Base-by-base conservation (phyloP, 192 early-diverging fungal species). In the Funneliformis geosporum region DNA sequence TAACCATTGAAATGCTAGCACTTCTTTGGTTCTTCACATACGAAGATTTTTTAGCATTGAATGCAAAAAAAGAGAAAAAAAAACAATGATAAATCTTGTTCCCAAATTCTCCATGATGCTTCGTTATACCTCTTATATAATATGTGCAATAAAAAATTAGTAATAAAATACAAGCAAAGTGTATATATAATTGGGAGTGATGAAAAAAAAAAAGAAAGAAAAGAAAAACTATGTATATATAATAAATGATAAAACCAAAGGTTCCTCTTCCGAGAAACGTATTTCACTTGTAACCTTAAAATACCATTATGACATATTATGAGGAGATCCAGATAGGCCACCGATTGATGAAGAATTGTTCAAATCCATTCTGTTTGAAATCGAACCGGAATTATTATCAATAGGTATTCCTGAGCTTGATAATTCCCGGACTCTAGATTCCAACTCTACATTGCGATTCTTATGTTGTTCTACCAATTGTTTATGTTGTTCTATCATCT, bases 391-490 rank as follows among this genome's bases (percentile, higher is more conserved):
- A 7, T 55, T 55, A 55, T 18, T 55, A 55, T 55, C 50, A 55
- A 55, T 55, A 55, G 50, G 50, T 55, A 55, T 55, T n/a, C 50
- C 50, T 55, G 50, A 55, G 5, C 21, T 18, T 21, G 50, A 18
- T 55, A 55, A 55, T 55, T 55, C 50, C 21, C 50, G 50, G 18
- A 55, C 50, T 21, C 21, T 12, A 14, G 64, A 80, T 81, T 96
- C 96, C 5, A 97, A 87, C 83, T 96, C 93, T 71, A 87, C 86
- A 78, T 91, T 87, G 21, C 93, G 90, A 40, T 85, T 88, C 46
- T 81, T 84, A 83, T 93, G 92, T 59, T 86, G 86, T 68, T 88
- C 87, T 12, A 93, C 88, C 73, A 90, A 82, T n/a, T n/a, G n/a
- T n/a, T n/a, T n/a, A n/a, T n/a, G n/a, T n/a, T n/a, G n/a, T n/a